Conservation (phyloP, 176 grass and related monocot species). For the Oryza australiensis region DNA sequence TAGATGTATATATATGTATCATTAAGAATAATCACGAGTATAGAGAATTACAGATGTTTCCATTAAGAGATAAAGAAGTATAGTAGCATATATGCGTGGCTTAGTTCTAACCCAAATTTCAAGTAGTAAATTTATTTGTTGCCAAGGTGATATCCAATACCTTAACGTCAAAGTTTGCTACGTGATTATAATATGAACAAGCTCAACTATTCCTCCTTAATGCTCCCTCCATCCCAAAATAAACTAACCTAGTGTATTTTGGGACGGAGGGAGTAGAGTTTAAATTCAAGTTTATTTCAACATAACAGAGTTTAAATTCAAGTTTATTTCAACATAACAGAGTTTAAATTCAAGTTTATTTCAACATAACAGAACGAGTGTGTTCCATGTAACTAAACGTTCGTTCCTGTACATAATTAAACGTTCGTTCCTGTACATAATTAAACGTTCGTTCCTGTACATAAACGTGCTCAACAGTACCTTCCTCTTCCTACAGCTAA, state of each 20-base stretch:
- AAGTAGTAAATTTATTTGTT: neutral
- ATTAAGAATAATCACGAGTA: slow-evolving; percentile 2
- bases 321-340: neutral
- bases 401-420: neutral
- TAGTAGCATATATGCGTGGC: neutral
- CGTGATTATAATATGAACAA: neutral
- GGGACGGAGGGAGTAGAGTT: too few species aligned
- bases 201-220: neutral
- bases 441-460: neutral
- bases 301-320: too few species aligned
- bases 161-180: neutral
- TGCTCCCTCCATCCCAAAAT: too few species aligned
- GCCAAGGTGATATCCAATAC: neutral
- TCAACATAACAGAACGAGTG: neutral
- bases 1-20: neutral
- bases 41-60: neutral
- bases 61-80: neutral
- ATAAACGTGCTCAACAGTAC: neutral
- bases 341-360: neutral
- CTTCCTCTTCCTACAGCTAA: neutral
- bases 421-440: neutral
- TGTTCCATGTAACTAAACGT: neutral
- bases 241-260: too few species aligned
- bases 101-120: neutral
- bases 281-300: too few species aligned